Evolutionary conservation across 495 filamentous ascomycete genomes (phyloP), one percentile per base, ranked within the genome.

Genomic region (Trichoderma orchidacearum): DNA sequence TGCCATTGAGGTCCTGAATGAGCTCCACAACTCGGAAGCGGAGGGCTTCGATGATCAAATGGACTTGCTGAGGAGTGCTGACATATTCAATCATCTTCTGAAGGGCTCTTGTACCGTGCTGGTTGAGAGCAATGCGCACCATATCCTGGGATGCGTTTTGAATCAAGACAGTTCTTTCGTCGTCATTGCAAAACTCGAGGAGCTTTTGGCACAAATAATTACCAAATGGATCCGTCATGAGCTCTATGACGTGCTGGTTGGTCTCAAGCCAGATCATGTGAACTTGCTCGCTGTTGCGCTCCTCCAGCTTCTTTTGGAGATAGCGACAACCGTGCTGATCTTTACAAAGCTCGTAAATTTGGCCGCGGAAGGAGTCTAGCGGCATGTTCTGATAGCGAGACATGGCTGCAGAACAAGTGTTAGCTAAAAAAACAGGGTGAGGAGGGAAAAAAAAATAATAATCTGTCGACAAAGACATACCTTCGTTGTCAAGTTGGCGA

Each of bases 1-100:
- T 98, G 65, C 93, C 93, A 65, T 98, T 98, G 52, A 97, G 72
- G 60, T 98, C 93, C 67, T 98, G 89, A 56, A 98, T 96, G 38
- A 98, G 75, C 55, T 89, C 85, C 5, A 96, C 91, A 28, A 98
- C 93, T 56, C 86, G 80, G 57, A 80, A 71, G 32, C 81, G 73
- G 30, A 98, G 77, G 18, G 92, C 85, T 29, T 81, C 67, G 58
- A 94, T 93, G 62, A 98, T 89, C 21, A 84, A 85, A 56, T 86
- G 74, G 45, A 90, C 86, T 71, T 89, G 77, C 62, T 86, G 82
- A 3, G 79, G 74, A 30, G 86, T 90, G 45, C 86, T 85, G 62
- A 98, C 88, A 63, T 86, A 92, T 66, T 98, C 93, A 59, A 98
- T 97, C 93, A 98, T 98, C 77, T 96, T 97, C 72, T 98, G 93